These are phyloP conservation scores for Nicotiana obtusifolia DNA, from an alignment of 257 asterid genomes.

Conservation along the genomic window DNA sequence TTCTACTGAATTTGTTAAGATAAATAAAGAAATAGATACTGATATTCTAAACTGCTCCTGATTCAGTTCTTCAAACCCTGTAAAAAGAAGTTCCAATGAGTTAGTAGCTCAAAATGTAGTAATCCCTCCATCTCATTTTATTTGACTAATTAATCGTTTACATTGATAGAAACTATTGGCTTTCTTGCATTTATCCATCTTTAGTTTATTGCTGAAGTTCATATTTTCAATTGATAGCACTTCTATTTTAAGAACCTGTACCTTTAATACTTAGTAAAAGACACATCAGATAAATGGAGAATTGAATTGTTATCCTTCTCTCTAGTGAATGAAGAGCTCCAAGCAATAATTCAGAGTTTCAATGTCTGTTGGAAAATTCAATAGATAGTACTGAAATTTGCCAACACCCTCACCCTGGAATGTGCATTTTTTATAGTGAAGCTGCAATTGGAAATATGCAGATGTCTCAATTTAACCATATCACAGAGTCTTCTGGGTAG, in stretches of 20 bases:
- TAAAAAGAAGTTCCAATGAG: background rate
- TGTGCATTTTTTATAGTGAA: background rate
- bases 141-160: too few relatives aligned
- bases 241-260: too few relatives aligned
- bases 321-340: background rate
- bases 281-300: too few relatives aligned
- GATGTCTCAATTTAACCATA: slow-evolving; percentile 16
- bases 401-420: background rate
- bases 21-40: background rate
- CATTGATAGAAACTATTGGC: too few relatives aligned
- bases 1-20: background rate
- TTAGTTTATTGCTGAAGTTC: too few relatives aligned
- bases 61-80: background rate
- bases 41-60: background rate
- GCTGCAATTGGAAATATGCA: background rate
- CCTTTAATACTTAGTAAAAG: too few relatives aligned
- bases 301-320: too few relatives aligned
- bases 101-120: background rate
- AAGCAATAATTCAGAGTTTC: background rate
- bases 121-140: too few relatives aligned
- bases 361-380: background rate
- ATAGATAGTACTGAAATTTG: background rate
- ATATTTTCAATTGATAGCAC: too few relatives aligned
- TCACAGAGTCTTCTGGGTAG: background rate
- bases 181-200: too few relatives aligned